Evolutionary conservation across 1,139 yeast genomes (phyloP), one percentile per base, ranked within the genome.

Genomic region (Meyerozyma guilliermondii): DNA sequence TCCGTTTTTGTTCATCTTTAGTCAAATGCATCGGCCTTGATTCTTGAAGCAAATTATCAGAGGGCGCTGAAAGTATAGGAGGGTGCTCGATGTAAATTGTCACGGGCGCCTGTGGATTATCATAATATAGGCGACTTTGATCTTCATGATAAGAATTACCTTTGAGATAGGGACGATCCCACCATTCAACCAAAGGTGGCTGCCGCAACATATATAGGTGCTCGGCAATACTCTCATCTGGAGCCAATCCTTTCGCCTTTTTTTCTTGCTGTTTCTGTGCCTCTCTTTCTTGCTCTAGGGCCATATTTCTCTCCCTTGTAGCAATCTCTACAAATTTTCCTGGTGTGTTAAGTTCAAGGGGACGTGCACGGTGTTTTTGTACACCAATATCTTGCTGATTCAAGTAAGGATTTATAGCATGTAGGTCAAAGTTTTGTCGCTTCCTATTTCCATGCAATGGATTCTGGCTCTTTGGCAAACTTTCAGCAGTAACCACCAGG

Each of bases 21-120:
- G 98, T 92, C 46, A 92, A 66, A 52, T 71, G 79, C 50, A 85
- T 57, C 1, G 80, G 75, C 35, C 71, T 65, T 1, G 65, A 66
- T 0, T 74, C 72, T 1, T 66, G 62, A 18, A 56, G 48, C 40
- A 70, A 73, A 41, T 66, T 69, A 33, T 75, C 81, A 77, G 80
- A 76, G 1, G 83, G 76, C 0, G 88, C 74, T 8, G 65, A 62
- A 1, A 83, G 62, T 0, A 88, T 83, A 3, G 81, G 80, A 0
- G 97, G 97, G 60, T 89, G 97, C 50, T 87, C 94, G 4, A 91
- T 71, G 54, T 83, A 87, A 20, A 65, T 57, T 0, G 88, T 73
- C 2, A 84, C 71, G 0, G 81, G 78, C 22, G 78, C 71, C 3
- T 65, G 68, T 17, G 74, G 76, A 42, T 60, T 66, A 40, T 71